Base-by-base conservation (phyloP, 2,329 filamentous ascomycete species). In the Westerdykella sp. region DNA sequence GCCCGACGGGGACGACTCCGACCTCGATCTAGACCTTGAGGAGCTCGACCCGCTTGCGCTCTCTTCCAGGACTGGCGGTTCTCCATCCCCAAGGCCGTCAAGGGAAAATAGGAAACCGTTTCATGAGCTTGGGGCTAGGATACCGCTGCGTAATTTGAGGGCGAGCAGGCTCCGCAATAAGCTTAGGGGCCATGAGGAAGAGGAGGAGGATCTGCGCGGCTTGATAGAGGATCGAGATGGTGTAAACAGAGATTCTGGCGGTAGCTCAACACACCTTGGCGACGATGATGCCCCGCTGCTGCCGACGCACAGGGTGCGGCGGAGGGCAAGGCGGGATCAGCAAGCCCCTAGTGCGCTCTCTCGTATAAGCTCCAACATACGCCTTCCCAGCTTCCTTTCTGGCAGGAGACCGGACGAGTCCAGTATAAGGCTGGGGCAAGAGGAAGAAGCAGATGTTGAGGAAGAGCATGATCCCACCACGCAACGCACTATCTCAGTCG, bases 241-340 rank as follows among this genome's bases (percentile, higher is more conserved):
- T 5, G 70, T 73, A 15, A 71, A 70, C 41, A 71, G 74, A 45
- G 73, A 78, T 48, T 76, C 79, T 55, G 83, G 81, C 1, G 80
- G 79, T 48, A 82, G 78, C 57, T 73, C 69, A 21, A 73, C 73
- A 13, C 72, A 72, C 43, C 62, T 59, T 49, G 77, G 74, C 16
- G 80, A 81, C 38, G 87, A 91, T 50, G 83, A 91, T 68, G 81
- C 80, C 30, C 85, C 87, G n/a, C 73, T 95, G 25, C 72, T 94
- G 15, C 72, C 77, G 65, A 62, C 32, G 51, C 43, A 60, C 57
- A 46, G 54, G 52, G 56, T 21, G 46, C 58, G 50, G 39, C 54
- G 51, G 43, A 47, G 41, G 32, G 16, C 7, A 35, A 14, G 5
- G 7, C 10, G 3, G 13, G 61, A 46, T 32, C 46, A 53, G 42